phyloP scores from a whole-genome alignment of 441 rosid genomes.

The Adansonia madagascariensis region DNA sequence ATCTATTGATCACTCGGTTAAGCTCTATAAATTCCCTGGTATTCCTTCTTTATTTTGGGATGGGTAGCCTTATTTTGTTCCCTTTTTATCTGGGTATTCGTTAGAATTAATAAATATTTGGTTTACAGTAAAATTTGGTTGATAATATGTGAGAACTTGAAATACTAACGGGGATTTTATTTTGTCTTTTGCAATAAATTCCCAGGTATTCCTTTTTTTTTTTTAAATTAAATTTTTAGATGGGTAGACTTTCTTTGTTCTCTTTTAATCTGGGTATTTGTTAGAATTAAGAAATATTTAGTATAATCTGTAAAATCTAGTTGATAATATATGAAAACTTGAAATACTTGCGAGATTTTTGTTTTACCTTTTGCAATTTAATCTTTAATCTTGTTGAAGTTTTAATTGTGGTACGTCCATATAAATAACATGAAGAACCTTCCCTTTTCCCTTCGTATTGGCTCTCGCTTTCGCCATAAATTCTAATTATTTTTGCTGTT shows the following conservation, averaged over 20 bases:
- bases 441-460: background rate
- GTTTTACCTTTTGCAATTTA: slow-evolving; percentile 27
- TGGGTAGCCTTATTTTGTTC: background rate
- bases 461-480: background rate
- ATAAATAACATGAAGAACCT: background rate
- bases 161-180: background rate
- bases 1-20: slow-evolving; percentile 89
- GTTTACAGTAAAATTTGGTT: background rate
- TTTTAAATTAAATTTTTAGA: background rate
- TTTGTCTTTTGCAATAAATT: slow-evolving; percentile 51
- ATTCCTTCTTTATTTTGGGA: slow-evolving; percentile 1
- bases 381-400: too few species aligned
- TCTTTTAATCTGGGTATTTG: background rate
- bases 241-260: background rate
- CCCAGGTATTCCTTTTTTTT: slow-evolving; percentile 52
- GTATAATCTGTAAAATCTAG: background rate
- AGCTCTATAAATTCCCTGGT: slow-evolving; percentile 96
- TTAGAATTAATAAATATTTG: background rate
- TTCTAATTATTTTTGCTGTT: background rate
- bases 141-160: background rate
- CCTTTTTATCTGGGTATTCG: background rate
- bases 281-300: background rate
- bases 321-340: background rate
- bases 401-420: too few species aligned
- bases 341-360: background rate